Evolutionary conservation across 441 rosid genomes (phyloP).

Genomic region (Euphorbia schlechtendalii): DNA sequence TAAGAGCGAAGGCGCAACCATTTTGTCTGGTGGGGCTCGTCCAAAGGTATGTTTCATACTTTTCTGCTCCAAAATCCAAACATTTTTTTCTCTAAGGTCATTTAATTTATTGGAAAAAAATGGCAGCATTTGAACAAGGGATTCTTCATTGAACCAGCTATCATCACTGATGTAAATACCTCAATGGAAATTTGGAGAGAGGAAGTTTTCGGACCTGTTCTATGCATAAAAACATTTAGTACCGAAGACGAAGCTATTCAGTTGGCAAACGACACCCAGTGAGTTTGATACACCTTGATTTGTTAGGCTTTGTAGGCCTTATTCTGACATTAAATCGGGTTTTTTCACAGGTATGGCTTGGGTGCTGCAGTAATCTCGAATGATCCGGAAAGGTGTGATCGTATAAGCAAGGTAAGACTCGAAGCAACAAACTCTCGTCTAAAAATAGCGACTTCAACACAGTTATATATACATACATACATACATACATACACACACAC

Average conservation of each 20-base stretch:
- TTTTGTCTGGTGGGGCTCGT: slow-evolving; percentile 66
- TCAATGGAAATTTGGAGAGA: slow-evolving; percentile 99
- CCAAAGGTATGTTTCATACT: slow-evolving; percentile 42
- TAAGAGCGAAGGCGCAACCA: slow-evolving; percentile 85
- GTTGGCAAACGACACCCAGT: slow-evolving; percentile 89
- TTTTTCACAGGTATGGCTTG: slow-evolving; percentile 59
- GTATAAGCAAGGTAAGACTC: slow-evolving; percentile 68
- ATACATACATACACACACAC: too few species aligned
- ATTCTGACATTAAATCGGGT: slow-evolving; percentile 14
- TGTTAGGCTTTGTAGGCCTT: slow-evolving; percentile 3
- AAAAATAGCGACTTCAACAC: not conserved
- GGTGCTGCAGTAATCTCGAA: slow-evolving; percentile 85
- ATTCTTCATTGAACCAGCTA: slow-evolving; percentile 73
- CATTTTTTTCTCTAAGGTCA: slow-evolving; percentile 11
- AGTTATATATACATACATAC: too few species aligned
- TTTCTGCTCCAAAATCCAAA: slow-evolving; percentile 11
- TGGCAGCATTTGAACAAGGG: slow-evolving; percentile 80
- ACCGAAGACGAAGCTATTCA: slow-evolving; percentile 92
- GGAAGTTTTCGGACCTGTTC: slow-evolving; percentile 96
- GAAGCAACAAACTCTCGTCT: not conserved
- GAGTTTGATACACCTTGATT: slow-evolving; percentile 32
- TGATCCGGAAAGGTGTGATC: slow-evolving; percentile 87
- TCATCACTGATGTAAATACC: slow-evolving; percentile 62
- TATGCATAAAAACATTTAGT: slow-evolving; percentile 77
- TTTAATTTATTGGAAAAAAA: slow-evolving; percentile 17